Base-by-base conservation (phyloP, 345 rosid genomes). In the Syzygium jambos region DNA sequence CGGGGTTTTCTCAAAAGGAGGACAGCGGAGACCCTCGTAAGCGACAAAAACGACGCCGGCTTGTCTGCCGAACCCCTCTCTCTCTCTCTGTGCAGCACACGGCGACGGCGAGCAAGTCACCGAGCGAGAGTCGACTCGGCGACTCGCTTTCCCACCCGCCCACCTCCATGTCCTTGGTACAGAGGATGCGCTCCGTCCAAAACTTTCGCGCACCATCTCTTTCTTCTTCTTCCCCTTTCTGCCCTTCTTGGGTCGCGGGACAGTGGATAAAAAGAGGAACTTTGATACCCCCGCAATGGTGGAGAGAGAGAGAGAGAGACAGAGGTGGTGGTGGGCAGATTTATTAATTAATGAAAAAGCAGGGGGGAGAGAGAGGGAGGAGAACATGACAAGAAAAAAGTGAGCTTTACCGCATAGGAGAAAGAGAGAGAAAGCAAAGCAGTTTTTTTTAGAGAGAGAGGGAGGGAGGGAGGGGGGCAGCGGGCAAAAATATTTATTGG, bases 401-500 rank as follows among this genome's bases (percentile, higher is more conserved):
- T 73, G 80, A 73, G 49, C 80, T 73, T 73, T 73, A 34, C 80
- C 49, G 5, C 46, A 17, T 34, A 73, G 46, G 46, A 68, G 80
- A 68, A 41, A 65, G 43, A 65, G 43, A 65, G 21, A 59, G 77
- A 29, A 2, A 63, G 55, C 16, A 15, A 15, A 53, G 63, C 43
- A 43, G 46, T 43, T 5, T 83, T 85, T 68, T 22, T 63, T 73
- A 86, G 87, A 87, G 84, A 89, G 89, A 83, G 88, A 49, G 84
- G 23, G 90, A 78, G 92, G 55, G 68, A 77, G 78, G 85, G 85
- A 43, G 65, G 83, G 49, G 22, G 41, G 88, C 29, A 57, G 49
- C 27, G 78, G 85, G 52, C 38, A 30, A 29, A 52, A 65, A 43
- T 73, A 73, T 85, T 88, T 89, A 80, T 89, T 91, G 94, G 93